Evolutionary conservation across 768 basidiomycete species (phyloP).

Genomic region (Gymnopilus dilepis): DNA sequence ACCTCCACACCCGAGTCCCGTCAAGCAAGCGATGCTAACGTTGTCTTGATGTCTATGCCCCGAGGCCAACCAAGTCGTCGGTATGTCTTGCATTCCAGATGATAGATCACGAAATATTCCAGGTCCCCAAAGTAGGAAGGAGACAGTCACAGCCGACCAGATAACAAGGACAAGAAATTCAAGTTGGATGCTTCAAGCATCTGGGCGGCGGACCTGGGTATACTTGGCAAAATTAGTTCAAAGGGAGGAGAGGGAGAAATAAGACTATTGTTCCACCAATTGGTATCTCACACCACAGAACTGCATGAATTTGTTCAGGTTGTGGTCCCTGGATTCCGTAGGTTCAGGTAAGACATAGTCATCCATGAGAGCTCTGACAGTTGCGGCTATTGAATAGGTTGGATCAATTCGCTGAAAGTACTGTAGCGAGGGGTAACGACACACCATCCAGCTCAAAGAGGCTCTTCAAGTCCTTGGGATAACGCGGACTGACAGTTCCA

Average conservation of each 20-base stretch:
- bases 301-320: slow-evolving; percentile 61
- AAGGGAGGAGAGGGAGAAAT: slow-evolving; percentile 3
- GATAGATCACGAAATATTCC: background rate
- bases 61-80: no score
- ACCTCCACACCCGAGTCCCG: no score
- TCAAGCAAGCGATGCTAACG: no score
- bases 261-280: slow-evolving; percentile 45
- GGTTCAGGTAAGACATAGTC: slow-evolving; percentile 45
- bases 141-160: background rate
- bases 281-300: slow-evolving; percentile 63
- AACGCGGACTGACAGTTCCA: slow-evolving; percentile 51
- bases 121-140: no score
- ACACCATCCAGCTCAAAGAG: slow-evolving; percentile 60
- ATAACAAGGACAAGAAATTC: slow-evolving; percentile 1
- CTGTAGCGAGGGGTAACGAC: no score
- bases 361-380: slow-evolving; percentile 38
- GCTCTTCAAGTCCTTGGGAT: slow-evolving; percentile 54
- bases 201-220: slow-evolving; percentile 18
- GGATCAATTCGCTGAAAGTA: background rate
- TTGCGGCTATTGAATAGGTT: slow-evolving; percentile 30
- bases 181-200: background rate
- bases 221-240: slow-evolving; percentile 17
- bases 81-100: background rate
- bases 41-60: no score
- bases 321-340: slow-evolving; percentile 46